phyloP scores from a whole-genome alignment of 768 basidiomycete species.

The Naganishia antarctica region DNA sequence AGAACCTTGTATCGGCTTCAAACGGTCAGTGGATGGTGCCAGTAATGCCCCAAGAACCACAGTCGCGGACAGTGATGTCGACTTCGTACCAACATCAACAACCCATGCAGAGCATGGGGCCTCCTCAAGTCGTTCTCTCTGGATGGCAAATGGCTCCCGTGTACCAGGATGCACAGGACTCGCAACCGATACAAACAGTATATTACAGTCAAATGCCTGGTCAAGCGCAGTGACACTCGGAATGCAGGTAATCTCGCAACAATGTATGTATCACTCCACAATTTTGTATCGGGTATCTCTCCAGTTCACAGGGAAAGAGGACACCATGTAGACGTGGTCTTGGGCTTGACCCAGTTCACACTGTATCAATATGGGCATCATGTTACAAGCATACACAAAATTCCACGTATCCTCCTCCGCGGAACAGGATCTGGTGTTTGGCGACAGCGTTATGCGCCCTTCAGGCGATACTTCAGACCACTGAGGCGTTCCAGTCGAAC shows the following conservation, averaged over 20 bases:
- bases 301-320: not conserved
- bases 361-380: conserved; percentile 13
- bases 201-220: conserved; percentile 6
- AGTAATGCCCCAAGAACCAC: not conserved
- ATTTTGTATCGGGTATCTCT: conserved; percentile 9
- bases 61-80: not conserved
- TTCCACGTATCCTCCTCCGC: too few relatives aligned
- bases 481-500: not conserved
- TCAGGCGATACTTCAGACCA: conserved; percentile 9
- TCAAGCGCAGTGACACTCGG: not conserved
- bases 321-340: not conserved
- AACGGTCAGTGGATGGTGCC: conserved; percentile 2
- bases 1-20: not conserved
- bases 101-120: conserved; percentile 14
- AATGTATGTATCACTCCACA: not conserved
- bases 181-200: not conserved
- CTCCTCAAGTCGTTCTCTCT: not conserved
- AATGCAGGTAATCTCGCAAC: not conserved
- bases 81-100: not conserved
- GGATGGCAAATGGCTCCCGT: conserved; percentile 12
- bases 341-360: not conserved
- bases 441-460: conserved; percentile 6
- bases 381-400: not conserved
- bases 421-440: not conserved
- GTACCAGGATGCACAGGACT: not conserved